phyloP scores from a whole-genome alignment of 257 asterid genomes.

The Misopates orontium region DNA sequence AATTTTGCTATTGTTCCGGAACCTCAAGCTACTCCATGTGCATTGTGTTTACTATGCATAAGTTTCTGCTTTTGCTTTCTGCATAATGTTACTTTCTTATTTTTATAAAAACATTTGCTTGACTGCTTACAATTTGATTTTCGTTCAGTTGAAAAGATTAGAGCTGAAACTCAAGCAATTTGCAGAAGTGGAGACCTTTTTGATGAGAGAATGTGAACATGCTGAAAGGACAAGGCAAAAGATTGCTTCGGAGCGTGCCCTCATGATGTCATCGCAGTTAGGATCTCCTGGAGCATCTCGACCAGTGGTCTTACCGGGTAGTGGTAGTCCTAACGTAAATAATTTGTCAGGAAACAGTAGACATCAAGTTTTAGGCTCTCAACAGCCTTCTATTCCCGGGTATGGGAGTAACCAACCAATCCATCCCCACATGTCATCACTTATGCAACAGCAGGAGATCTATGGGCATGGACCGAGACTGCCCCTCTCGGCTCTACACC shows the following conservation, averaged over 20 bases:
- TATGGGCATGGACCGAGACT: slow-evolving; percentile 82
- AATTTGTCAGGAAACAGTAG: slow-evolving; percentile 51
- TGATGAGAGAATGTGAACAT: slow-evolving; percentile 97
- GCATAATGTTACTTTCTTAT: too few relatives aligned
- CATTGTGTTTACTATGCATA: too few relatives aligned
- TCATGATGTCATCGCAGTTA: slow-evolving; percentile 55
- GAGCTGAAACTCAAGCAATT: slow-evolving; percentile 99
- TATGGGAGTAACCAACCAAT: slow-evolving; percentile 63
- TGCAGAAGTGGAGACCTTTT: slow-evolving; percentile 90
- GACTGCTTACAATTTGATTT: slow-evolving; percentile 18
- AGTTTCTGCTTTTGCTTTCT: too few relatives aligned
- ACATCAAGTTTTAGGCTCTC: slow-evolving; percentile 62
- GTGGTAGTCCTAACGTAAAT: slow-evolving; percentile 44
- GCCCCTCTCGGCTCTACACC: too few relatives aligned
- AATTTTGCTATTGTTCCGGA: too few relatives aligned
- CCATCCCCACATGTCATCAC: slow-evolving; percentile 77
- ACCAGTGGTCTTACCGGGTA: slow-evolving; percentile 52
- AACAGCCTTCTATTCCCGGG: slow-evolving; percentile 62
- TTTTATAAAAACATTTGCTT: too few relatives aligned
- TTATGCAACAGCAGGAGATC: slow-evolving; percentile 70
- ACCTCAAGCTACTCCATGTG: too few relatives aligned
- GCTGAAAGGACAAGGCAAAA: slow-evolving; percentile 88
- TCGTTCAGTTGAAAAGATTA: slow-evolving; percentile 79
- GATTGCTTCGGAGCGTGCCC: slow-evolving; percentile 58
- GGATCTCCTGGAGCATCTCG: slow-evolving; percentile 58